A percentile compares a stretch with the other conserved stretches of the same genome.
Evolutionary conservation across 805 yeast genomes (phyloP).

Genomic region (Myxozyma geophila): DNA sequence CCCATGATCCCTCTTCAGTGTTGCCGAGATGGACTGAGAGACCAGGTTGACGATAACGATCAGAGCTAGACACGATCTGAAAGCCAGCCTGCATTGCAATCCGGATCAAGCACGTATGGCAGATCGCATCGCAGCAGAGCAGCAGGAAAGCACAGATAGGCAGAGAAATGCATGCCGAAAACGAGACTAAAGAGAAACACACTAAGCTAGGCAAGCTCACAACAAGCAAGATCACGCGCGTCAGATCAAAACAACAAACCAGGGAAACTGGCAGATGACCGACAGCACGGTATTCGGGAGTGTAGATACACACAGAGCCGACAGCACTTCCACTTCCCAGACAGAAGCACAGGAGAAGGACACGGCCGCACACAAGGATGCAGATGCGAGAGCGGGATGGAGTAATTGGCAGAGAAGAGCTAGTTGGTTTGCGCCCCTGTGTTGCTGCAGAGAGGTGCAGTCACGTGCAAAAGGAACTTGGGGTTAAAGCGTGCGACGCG

Average conservation of each 20-base stretch:
- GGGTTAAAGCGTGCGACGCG: slow-evolving; percentile 4
- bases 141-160: not conserved
- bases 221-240: not conserved
- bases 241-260: not conserved
- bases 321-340: not conserved
- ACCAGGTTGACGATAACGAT: no score
- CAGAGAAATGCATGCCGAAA: not conserved
- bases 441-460: not conserved
- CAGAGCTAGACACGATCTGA: no score
- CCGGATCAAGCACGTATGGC: not conserved
- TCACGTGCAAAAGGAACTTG: not conserved
- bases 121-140: not conserved
- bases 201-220: not conserved
- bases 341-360: not conserved
- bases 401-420: not conserved
- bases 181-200: not conserved
- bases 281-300: not conserved
- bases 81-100: no score
- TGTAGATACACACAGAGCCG: no score
- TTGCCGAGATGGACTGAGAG: no score
- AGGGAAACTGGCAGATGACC: not conserved
- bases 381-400: not conserved
- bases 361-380: not conserved
- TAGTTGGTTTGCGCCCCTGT: slow-evolving; percentile 4
- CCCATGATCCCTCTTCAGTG: no score